Evolutionary conservation across 257 asterid species (phyloP).

Genomic region (Nicotiana otophora): DNA sequence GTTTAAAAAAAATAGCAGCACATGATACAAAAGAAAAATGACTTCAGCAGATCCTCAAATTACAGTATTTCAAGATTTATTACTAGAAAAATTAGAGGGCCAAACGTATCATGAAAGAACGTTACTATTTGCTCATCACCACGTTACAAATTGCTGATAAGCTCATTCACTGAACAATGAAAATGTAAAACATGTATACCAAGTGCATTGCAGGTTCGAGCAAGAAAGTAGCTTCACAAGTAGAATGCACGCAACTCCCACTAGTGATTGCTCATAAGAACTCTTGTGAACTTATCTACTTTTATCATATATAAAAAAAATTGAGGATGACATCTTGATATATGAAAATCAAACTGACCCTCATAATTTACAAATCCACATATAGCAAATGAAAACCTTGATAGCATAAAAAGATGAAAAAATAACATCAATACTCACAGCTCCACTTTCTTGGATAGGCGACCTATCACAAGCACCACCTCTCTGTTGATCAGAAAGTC

Average conservation of each 20-base stretch:
- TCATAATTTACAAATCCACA: neutral
- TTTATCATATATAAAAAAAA: neutral
- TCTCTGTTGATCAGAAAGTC: constrained; percentile 31
- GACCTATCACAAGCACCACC: constrained; percentile 25
- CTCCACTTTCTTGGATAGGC: constrained; percentile 30
- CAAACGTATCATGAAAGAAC: too few relatives aligned
- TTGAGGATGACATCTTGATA: neutral
- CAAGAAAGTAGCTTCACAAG: neutral
- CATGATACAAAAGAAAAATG: neutral
- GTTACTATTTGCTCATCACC: too few relatives aligned
- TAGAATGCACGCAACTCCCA: neutral
- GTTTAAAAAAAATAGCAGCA: neutral
- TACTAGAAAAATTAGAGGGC: neutral
- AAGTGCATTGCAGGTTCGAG: neutral
- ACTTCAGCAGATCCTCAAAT: too few relatives aligned
- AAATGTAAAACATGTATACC: neutral
- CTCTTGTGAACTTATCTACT: neutral
- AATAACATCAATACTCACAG: constrained; percentile 31
- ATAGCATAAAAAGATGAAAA: too few relatives aligned
- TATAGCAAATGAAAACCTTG: neutral
- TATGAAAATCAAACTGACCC: neutral
- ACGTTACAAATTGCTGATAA: neutral
- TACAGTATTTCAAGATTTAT: neutral
- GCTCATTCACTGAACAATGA: neutral
- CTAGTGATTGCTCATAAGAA: neutral